These are phyloP conservation scores for Cryoendolithus antarcticus DNA, from an alignment of 2,329 filamentous ascomycete species.

Conservation along the genomic window DNA sequence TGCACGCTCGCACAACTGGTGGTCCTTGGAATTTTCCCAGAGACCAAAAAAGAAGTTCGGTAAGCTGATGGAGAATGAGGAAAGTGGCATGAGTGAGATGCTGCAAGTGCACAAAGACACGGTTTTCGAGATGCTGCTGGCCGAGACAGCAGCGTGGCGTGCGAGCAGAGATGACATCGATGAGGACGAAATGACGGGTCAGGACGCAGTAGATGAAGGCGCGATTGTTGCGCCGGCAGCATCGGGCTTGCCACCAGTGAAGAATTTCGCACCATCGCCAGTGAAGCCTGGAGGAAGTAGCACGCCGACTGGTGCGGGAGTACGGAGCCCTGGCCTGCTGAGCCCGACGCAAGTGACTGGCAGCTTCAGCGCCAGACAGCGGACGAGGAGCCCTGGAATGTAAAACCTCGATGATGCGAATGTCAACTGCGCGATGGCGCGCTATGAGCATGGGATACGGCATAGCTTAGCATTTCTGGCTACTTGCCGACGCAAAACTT, in stretches of 20 bases:
- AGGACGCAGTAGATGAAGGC: not conserved
- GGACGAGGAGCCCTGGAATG: too few relatives aligned
- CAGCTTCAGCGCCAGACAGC: too few relatives aligned
- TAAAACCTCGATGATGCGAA: too few relatives aligned
- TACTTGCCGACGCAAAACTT: conserved; percentile 47
- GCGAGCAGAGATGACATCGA: not conserved
- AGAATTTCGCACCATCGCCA: conserved; percentile 11
- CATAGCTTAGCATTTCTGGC: too few relatives aligned
- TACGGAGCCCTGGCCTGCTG: too few relatives aligned
- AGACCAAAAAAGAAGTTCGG: conserved; percentile 48
- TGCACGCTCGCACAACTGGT: conserved; percentile 61
- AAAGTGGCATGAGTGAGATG: conserved; percentile 44
- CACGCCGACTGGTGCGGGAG: too few relatives aligned
- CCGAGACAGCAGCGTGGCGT: conserved; percentile 29
- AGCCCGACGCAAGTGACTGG: too few relatives aligned
- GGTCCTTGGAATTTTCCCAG: conserved; percentile 47
- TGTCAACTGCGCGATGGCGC: too few relatives aligned
- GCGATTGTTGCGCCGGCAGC: not conserved
- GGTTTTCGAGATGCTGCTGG: conserved; percentile 35
- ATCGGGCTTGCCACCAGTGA: conserved; percentile 9
- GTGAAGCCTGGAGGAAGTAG: not conserved
- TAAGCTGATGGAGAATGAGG: conserved; percentile 34
- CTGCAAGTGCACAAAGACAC: conserved; percentile 39
- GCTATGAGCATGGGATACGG: too few relatives aligned
- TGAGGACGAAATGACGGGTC: conserved; percentile 4